These are phyloP conservation scores for Holtermannia corniformis DNA, from an alignment of 768 basidiomycete genomes.

Conservation along the genomic window DNA sequence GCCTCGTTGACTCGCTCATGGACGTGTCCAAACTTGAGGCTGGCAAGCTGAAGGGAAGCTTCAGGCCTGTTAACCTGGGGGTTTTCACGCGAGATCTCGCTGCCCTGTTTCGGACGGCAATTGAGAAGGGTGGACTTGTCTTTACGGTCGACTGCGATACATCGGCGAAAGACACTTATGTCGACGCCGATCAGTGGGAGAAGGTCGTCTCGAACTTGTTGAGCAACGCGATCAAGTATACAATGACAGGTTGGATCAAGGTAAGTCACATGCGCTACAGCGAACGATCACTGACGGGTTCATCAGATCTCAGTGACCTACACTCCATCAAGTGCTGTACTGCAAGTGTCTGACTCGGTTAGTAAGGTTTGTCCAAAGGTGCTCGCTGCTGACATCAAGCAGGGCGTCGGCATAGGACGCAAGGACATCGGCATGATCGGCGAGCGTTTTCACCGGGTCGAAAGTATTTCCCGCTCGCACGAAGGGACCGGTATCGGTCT, in stretches of 20 bases:
- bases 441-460: slow-evolving; percentile 43
- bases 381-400: background rate
- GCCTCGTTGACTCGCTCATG: slow-evolving; percentile 44
- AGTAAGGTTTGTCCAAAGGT: too few species aligned
- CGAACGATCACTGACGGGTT: too few species aligned
- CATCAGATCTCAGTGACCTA: too few species aligned
- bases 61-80: slow-evolving; percentile 36
- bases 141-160: slow-evolving; percentile 37
- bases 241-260: slow-evolving; percentile 9
- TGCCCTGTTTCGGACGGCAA: slow-evolving; percentile 38
- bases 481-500: slow-evolving; percentile 44
- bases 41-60: slow-evolving; percentile 36
- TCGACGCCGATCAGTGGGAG: slow-evolving; percentile 42
- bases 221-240: slow-evolving; percentile 43
- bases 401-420: background rate
- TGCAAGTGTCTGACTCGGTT: too few species aligned
- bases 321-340: too few species aligned
- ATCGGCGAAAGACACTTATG: slow-evolving; percentile 19
- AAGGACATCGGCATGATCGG: slow-evolving; percentile 38
- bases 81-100: slow-evolving; percentile 39
- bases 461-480: slow-evolving; percentile 38
- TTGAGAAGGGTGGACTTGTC: slow-evolving; percentile 35
- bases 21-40: slow-evolving; percentile 42
- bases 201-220: slow-evolving; percentile 43
- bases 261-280: too few species aligned